Percentiles rank a stretch among this genome's conserved stretches.
Evolutionary conservation across 2,329 filamentous ascomycete species (phyloP).

Genomic region (Apiospora kogelbergensis): DNA sequence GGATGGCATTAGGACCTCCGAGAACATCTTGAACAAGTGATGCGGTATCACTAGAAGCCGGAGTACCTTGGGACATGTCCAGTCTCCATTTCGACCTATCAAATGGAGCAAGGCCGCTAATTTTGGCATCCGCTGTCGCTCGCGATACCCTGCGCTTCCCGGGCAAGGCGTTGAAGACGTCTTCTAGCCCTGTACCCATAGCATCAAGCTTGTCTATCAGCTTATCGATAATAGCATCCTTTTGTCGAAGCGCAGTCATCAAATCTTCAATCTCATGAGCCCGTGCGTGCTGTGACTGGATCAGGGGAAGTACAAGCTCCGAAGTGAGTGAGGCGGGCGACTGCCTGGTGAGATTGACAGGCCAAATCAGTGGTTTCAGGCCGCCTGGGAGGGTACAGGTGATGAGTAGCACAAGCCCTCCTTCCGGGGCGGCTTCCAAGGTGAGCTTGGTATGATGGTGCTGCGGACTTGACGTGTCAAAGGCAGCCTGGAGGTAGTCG

Average conservation of each 20-base stretch:
- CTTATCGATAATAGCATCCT: conserved; percentile 51
- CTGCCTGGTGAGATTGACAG: conserved; percentile 53
- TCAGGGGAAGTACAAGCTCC: conserved; percentile 51
- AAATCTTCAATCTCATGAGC: conserved; percentile 44
- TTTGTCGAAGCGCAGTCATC: conserved; percentile 43
- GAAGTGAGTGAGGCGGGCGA: conserved; percentile 43
- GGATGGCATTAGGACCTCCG: conserved; percentile 33
- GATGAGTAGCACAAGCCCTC: conserved; percentile 52
- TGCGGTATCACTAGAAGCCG: conserved; percentile 31
- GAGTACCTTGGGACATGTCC: conserved; percentile 22
- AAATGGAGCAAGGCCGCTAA: conserved; percentile 54
- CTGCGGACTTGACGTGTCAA: conserved; percentile 46
- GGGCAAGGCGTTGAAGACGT: conserved; percentile 51
- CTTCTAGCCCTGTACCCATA: conserved; percentile 50
- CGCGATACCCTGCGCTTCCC: conserved; percentile 48
- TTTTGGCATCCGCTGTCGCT: conserved; percentile 43
- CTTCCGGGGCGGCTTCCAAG: conserved; percentile 37
- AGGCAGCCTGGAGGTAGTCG: conserved; percentile 55
- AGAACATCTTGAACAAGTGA: conserved; percentile 45
- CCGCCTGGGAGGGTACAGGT: conserved; percentile 56
- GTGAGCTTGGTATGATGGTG: conserved; percentile 46
- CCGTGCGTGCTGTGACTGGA: conserved; percentile 45
- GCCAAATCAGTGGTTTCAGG: conserved; percentile 62
- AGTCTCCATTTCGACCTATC: conserved; percentile 39
- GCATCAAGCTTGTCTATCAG: conserved; percentile 55